Conservation (phyloP, 257 asterid species). For the Catharanthus roseus region DNA sequence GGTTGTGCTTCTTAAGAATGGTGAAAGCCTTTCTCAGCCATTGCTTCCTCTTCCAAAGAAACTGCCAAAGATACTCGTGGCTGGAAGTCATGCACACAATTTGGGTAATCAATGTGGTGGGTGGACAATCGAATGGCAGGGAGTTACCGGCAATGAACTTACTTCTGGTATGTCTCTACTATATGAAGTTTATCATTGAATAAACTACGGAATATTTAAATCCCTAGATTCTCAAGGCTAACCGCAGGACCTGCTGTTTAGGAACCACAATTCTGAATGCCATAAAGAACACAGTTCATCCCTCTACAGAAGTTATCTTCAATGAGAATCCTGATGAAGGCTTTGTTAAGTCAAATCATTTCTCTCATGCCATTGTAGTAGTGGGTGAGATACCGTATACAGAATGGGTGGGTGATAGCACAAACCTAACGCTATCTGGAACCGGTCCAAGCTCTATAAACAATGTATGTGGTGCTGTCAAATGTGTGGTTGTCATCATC, state of each 20-base stretch:
- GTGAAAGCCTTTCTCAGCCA: slow-evolving; percentile 34
- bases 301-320: slow-evolving; percentile 57
- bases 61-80: slow-evolving; percentile 56
- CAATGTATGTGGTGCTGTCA: slow-evolving; percentile 51
- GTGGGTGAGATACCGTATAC: slow-evolving; percentile 77
- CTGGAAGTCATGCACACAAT: slow-evolving; percentile 80
- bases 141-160: slow-evolving; percentile 58
- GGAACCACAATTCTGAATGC: slow-evolving; percentile 78
- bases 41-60: slow-evolving; percentile 84
- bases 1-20: slow-evolving; percentile 77
- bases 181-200: background rate
- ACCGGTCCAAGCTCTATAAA: slow-evolving; percentile 55
- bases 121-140: slow-evolving; percentile 94
- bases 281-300: slow-evolving; percentile 62
- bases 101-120: slow-evolving; percentile 93
- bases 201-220: background rate
- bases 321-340: slow-evolving; percentile 44
- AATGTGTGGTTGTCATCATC: slow-evolving; percentile 58
- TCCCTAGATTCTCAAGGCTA: background rate
- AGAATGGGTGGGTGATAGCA: slow-evolving; percentile 63
- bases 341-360: slow-evolving; percentile 38
- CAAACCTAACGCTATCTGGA: slow-evolving; percentile 45
- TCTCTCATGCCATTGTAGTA: slow-evolving; percentile 64
- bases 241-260: slow-evolving; percentile 15
- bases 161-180: slow-evolving; percentile 45